Percentiles rank a stretch among this genome's conserved stretches.
Evolutionary conservation across 768 basidiomycete species (phyloP).

Genomic region (Lactarius deliciosus): DNA sequence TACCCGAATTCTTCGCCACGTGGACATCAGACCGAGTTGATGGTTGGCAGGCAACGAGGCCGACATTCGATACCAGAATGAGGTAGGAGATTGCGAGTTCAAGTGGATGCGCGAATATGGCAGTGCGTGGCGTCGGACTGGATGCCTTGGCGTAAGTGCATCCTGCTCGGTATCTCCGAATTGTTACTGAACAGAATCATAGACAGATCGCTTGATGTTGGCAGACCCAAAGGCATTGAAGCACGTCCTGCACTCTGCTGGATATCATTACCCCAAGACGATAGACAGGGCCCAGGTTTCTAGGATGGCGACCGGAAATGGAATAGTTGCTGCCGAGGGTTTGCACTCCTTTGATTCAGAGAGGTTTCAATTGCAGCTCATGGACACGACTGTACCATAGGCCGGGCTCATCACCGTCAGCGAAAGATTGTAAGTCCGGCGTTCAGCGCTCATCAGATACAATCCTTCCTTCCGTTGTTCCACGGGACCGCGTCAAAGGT

Average conservation of each 20-base stretch:
- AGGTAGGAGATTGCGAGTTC: constrained; percentile 31
- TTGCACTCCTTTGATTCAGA: neutral
- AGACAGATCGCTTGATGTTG: constrained; percentile 2
- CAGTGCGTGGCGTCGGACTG: constrained; percentile 27
- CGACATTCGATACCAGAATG: neutral
- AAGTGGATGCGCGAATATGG: constrained; percentile 31
- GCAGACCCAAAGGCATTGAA: constrained; percentile 31
- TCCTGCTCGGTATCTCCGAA: neutral
- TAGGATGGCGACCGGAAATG: constrained; percentile 26
- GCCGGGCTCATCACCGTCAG: constrained; percentile 31
- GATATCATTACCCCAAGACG: constrained; percentile 32
- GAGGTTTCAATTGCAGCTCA: neutral
- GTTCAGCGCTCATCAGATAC: constrained; percentile 31
- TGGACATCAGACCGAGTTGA: neutral
- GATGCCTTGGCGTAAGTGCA: constrained; percentile 29
- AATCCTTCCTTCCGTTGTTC: constrained; percentile 32
- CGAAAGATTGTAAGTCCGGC: constrained; percentile 34
- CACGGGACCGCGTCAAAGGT: constrained; percentile 29
- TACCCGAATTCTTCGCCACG: neutral
- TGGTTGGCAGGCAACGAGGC: neutral
- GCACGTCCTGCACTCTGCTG: constrained; percentile 34
- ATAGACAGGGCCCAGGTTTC: constrained; percentile 15
- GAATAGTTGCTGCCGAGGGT: constrained; percentile 31
- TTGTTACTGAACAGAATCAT: constrained; percentile 21
- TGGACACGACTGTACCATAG: constrained; percentile 3